phyloP scores from a whole-genome alignment of 106 monocot species.

The Acorus gramineus region DNA sequence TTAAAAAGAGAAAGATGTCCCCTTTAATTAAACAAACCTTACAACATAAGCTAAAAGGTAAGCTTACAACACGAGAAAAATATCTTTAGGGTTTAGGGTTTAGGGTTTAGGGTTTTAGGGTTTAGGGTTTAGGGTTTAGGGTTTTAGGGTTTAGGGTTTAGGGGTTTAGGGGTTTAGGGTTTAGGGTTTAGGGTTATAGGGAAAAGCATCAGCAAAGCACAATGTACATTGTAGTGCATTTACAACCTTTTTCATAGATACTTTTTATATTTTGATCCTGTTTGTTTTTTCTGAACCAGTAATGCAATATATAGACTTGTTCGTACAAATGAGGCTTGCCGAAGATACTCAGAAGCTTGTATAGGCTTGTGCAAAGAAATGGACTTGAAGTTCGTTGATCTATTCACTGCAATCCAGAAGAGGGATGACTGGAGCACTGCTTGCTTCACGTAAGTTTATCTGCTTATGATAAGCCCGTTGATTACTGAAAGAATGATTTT shows the following conservation, averaged over 20 bases:
- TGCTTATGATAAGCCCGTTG: neutral
- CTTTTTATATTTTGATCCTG: neutral
- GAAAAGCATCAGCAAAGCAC: slow-evolving; percentile 25
- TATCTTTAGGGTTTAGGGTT: no score
- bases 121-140: no score
- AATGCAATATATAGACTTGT: slow-evolving; percentile 19
- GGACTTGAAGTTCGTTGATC: slow-evolving; percentile 61
- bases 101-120: no score
- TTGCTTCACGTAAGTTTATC: slow-evolving; percentile 67
- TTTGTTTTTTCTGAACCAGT: slow-evolving; percentile 11
- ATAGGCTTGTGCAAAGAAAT: slow-evolving; percentile 61
- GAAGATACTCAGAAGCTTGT: slow-evolving; percentile 68
- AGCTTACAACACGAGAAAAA: no score
- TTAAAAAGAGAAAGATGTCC: no score
- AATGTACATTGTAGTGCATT: slow-evolving; percentile 20
- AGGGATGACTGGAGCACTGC: slow-evolving; percentile 50
- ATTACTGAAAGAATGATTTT: no score
- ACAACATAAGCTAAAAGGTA: no score
- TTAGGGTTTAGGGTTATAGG: no score
- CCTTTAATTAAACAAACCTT: no score
- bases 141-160: no score
- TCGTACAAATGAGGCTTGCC: slow-evolving; percentile 66
- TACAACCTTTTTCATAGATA: neutral
- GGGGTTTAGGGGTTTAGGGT: no score
- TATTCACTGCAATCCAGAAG: slow-evolving; percentile 60